phyloP scores from a whole-genome alignment of 495 filamentous ascomycete species.

The Cercophora samala region DNA sequence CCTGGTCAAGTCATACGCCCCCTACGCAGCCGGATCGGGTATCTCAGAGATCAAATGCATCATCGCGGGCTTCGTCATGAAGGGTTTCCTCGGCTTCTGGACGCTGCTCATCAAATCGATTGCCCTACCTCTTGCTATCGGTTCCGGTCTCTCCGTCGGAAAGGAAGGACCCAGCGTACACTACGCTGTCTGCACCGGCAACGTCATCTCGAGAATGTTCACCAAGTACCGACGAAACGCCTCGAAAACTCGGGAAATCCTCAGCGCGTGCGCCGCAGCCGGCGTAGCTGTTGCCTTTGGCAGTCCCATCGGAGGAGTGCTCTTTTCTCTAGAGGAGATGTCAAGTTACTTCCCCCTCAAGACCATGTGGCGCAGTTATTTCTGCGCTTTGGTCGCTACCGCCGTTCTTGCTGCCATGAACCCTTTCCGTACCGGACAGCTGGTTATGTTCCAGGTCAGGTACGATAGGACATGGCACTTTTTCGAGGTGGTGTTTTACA shows the following conservation, averaged over 20 bases:
- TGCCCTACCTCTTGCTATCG: constrained; percentile 86
- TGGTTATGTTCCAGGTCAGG: constrained; percentile 98
- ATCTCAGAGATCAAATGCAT: constrained; percentile 99
- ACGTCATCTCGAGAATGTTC: constrained; percentile 92
- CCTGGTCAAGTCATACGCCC: constrained; percentile 89
- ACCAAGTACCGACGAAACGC: constrained; percentile 91
- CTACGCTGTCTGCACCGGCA: constrained; percentile 95
- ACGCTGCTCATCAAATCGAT: constrained; percentile 94
- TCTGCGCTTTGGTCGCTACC: constrained; percentile 94
- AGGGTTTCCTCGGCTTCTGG: constrained; percentile 91
- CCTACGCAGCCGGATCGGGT: constrained; percentile 94
- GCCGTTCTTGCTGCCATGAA: constrained; percentile 95
- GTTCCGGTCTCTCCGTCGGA: constrained; percentile 89
- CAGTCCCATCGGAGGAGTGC: constrained; percentile 91
- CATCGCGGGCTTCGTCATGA: constrained; percentile 99
- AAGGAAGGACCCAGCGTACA: constrained; percentile 98
- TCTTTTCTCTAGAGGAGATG: constrained; percentile 98
- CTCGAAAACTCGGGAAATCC: constrained; percentile 90
- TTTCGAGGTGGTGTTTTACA: constrained; percentile 91
- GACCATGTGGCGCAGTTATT: constrained; percentile 97
- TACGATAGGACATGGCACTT: constrained; percentile 98
- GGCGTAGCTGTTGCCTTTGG: constrained; percentile 97
- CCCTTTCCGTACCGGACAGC: constrained; percentile 93
- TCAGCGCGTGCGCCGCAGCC: constrained; percentile 90
- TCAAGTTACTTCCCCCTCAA: constrained; percentile 97